A percentile compares a stretch with the other conserved stretches of the same genome.
Evolutionary conservation across 169 alveolate species (phyloP).

Genomic region (Cryptosporidium viatorum): DNA sequence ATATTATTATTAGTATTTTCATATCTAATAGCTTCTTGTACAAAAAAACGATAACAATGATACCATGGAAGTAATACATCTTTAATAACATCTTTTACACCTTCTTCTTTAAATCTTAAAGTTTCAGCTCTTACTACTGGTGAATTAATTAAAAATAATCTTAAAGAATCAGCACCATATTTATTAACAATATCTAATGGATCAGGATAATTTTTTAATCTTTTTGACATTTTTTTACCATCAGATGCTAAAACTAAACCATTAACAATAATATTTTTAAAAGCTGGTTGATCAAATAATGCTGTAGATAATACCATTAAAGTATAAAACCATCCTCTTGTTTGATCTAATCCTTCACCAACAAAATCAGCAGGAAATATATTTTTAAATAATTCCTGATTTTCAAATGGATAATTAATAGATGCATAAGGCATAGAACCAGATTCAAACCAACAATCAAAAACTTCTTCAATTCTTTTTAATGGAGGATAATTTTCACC

Average conservation of each 20-base stretch:
- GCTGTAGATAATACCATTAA: conserved; percentile 92
- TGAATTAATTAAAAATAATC: conserved; percentile 94
- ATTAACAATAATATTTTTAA: conserved; percentile 94
- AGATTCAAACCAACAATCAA: conserved; percentile 99
- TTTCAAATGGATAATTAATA: conserved; percentile 96
- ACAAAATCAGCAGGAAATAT: conserved; percentile 99
- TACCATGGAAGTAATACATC: conserved; percentile 98
- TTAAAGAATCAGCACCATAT: conserved; percentile 95
- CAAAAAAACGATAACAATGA: conserved; percentile 95
- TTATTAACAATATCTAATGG: conserved; percentile 90
- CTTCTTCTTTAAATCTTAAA: conserved; percentile 92
- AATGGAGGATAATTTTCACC: conserved; percentile 92
- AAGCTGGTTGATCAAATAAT: conserved; percentile 92
- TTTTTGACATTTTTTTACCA: conserved; percentile 98
- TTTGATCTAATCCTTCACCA: conserved; percentile 99
- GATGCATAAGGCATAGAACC: conserved; percentile 99
- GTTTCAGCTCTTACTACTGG: conserved; percentile 98
- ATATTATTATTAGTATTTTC: conserved; percentile 83
- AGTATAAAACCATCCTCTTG: conserved; percentile 97
- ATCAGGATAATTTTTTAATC: conserved; percentile 96
- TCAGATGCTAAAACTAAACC: conserved; percentile 96
- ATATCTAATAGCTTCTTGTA: conserved; percentile 94
- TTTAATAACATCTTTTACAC: conserved; percentile 93
- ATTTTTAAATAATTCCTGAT: conserved; percentile 87
- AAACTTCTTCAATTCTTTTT: conserved; percentile 89